Evolutionary conservation across 306 rosid species (phyloP), one percentile per base, ranked within the genome.

Genomic region (Sicyos baderoa): DNA sequence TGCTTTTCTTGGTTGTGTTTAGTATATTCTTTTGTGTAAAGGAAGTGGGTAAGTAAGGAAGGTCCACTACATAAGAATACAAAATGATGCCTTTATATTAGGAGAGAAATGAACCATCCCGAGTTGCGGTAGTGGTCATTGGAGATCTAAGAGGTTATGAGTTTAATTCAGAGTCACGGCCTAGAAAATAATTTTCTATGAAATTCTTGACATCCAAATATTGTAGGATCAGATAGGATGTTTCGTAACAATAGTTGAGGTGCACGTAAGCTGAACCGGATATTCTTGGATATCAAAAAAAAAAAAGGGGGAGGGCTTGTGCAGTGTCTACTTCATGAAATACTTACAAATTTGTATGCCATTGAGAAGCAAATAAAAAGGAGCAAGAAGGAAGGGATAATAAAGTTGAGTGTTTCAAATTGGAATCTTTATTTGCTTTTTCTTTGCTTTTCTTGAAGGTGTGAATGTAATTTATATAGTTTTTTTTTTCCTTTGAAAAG

Each of bases 31-130:
- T 44, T 40, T 35, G 42, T 58, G 54, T 44, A 18, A 49, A 49
- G 42, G 21, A 49, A 67, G 45, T 50, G 42, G 57, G 56, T 25
- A 68, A 68, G 72, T 16, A 25, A 29, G 72, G 15, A 49, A 68
- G 44, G 72, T 51, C 72, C 72, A 68, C 72, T 27, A 6, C 54
- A 19, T 45, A 12, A 65, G 19, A 45, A 19, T 45, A 66, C 71
- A 66, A 66, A 66, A 13, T 19, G 40, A 23, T 48, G 40, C 5
- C 57, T 67, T 67, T 67, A 67, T 23, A 23, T 8, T 67, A 51
- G 23, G 2, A 2, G 11, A 9, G 45, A 40, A 40, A 0, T 2
- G 12, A 40, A 40, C 11, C 45, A 40, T 40, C 45, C 0, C 9
- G 45, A 9, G 11, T 40, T 40, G 45, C 0, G 11, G 0, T 40